Percentiles rank a stretch among this genome's conserved stretches.
These are phyloP conservation scores for Penicillium sp. DNA, from an alignment of 2,329 filamentous ascomycete genomes.

Conservation along the genomic window DNA sequence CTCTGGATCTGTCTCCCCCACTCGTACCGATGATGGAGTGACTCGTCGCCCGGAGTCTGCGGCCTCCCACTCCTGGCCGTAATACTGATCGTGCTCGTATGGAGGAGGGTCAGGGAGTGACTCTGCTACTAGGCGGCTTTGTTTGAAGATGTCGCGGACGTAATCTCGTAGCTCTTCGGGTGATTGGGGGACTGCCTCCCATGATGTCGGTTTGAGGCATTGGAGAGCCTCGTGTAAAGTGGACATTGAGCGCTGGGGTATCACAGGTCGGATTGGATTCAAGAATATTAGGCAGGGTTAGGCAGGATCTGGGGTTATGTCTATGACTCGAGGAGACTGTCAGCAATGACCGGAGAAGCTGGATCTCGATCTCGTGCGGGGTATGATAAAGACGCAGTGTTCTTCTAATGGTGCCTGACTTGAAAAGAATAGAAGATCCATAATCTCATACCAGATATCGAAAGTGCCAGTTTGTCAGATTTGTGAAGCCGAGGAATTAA, in stretches of 20 bases:
- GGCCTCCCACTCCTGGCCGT: conserved; percentile 18
- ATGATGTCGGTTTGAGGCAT: conserved; percentile 53
- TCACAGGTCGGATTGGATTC: not conserved
- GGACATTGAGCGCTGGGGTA: conserved; percentile 44
- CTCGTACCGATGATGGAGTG: conserved; percentile 49
- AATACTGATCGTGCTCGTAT: conserved; percentile 30
- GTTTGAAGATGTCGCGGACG: conserved; percentile 56
- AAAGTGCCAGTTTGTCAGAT: not conserved
- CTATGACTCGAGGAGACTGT: not conserved
- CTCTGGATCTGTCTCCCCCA: conserved; percentile 48
- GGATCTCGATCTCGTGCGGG: not conserved
- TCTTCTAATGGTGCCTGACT: not conserved
- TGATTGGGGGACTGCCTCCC: conserved; percentile 45
- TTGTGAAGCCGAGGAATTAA: not conserved
- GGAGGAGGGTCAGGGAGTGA: conserved; percentile 62
- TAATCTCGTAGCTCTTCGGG: conserved; percentile 51
- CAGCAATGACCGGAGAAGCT: not conserved
- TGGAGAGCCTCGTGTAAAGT: conserved; percentile 56
- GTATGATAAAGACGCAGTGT: not conserved
- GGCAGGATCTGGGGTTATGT: not conserved
- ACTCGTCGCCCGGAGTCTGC: conserved; percentile 47
- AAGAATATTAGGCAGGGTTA: not conserved
- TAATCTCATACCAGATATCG: not conserved
- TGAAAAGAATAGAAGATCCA: not conserved
- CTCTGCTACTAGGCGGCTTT: conserved; percentile 67